Conservation (phyloP, 2,329 filamentous ascomycete species). For the Chrysoporthe puriensis region DNA sequence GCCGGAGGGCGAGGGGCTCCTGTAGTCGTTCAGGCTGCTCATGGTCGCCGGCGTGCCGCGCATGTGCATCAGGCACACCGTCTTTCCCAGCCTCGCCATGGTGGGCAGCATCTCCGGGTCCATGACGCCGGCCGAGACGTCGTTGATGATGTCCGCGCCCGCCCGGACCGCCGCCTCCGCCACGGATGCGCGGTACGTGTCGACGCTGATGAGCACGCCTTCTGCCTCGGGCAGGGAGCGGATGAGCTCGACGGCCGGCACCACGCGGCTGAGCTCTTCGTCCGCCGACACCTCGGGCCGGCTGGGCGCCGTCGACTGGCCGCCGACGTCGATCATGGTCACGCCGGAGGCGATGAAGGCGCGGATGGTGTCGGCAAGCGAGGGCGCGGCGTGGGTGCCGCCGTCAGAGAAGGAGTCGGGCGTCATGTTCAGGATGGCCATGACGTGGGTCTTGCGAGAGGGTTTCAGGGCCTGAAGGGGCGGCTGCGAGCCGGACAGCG, state of each 20-base stretch:
- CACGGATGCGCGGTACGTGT: conserved; percentile 88
- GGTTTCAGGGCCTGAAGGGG: conserved; percentile 63
- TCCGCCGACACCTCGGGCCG: conserved; percentile 68
- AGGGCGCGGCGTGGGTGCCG: conserved; percentile 59
- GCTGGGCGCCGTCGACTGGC: conserved; percentile 86
- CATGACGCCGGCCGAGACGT: conserved; percentile 81
- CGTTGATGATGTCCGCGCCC: conserved; percentile 93
- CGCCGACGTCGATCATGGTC: conserved; percentile 88
- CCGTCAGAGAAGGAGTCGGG: conserved; percentile 98
- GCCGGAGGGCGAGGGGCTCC: conserved; percentile 64
- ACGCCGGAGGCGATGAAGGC: conserved; percentile 70
- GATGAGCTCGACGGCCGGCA: conserved; percentile 78
- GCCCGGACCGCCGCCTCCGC: conserved; percentile 75
- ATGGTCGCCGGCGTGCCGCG: conserved; percentile 85
- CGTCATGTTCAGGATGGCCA: conserved; percentile 94
- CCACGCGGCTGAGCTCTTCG: conserved; percentile 77
- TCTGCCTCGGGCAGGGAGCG: conserved; percentile 65
- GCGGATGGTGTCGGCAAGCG: conserved; percentile 61
- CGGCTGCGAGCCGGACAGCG: conserved; percentile 51
- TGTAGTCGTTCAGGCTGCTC: conserved; percentile 69
- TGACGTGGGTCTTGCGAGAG: conserved; percentile 72
- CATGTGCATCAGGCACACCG: conserved; percentile 89
- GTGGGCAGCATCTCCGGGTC: conserved; percentile 83
- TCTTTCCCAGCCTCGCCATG: conserved; percentile 75
- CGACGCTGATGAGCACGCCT: conserved; percentile 78